Conservation (phyloP, 306 rosid species). For the Cicer bijugum region DNA sequence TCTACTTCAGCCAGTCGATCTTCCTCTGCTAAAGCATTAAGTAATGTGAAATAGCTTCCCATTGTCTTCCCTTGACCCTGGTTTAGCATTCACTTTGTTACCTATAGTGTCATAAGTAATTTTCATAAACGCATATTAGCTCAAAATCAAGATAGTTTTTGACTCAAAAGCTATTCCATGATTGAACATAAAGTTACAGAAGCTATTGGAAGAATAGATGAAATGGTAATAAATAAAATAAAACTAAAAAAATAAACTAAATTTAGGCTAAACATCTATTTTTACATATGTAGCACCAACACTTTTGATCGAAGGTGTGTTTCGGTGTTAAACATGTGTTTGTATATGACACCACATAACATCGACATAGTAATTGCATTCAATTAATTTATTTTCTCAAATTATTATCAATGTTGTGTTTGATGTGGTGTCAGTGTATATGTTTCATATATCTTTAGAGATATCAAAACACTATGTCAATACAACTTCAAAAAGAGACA, state of each 20-base stretch:
- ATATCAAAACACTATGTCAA: conserved; percentile 3
- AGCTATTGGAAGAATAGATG: neutral
- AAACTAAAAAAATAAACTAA: neutral
- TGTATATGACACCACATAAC: too few relatives aligned
- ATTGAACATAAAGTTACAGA: conserved; percentile 6
- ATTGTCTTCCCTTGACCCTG: conserved; percentile 98
- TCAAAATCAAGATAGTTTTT: neutral
- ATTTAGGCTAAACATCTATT: neutral
- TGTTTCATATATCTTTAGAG: neutral
- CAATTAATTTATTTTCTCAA: too few relatives aligned
- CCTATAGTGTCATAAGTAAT: conserved; percentile 53
- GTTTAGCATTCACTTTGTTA: conserved; percentile 93
- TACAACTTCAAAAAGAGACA: conserved; percentile 17
- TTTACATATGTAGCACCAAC: too few relatives aligned
- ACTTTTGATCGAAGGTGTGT: too few relatives aligned
- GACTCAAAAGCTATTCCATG: conserved; percentile 19
- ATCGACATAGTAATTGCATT: too few relatives aligned
- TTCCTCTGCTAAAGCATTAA: conserved; percentile 86
- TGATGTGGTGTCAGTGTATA: too few relatives aligned
- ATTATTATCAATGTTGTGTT: too few relatives aligned
- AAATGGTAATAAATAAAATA: neutral
- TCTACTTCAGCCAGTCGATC: conserved; percentile 90
- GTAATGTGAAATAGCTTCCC: conserved; percentile 83
- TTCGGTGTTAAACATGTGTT: too few relatives aligned
- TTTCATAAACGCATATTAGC: conserved; percentile 23